Base-by-base conservation (phyloP, 139 green algal genomes). In the Chlorella vulgaris region DNA sequence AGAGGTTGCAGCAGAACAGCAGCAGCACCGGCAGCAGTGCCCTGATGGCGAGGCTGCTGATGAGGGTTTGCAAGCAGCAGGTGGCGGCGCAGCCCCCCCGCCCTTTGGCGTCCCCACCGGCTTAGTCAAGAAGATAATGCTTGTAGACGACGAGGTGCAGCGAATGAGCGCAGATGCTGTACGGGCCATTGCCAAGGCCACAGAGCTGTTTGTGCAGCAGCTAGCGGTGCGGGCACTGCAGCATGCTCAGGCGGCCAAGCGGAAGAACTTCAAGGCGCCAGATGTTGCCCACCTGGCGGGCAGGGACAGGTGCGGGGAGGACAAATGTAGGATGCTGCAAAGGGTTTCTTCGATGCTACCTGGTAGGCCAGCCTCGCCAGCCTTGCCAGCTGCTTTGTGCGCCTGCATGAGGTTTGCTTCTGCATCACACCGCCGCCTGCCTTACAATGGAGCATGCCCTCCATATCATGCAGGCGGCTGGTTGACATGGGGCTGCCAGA, bases 71-170 rank as follows among this genome's bases (percentile, higher is more conserved):
- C 43, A 62, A 38, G 63, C 81, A 69, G 67, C 51, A 33, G 31
- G 66, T 4, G 43, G 61, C 3, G 55, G 47, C 36, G 15, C 31
- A 0, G 50, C 81, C 26, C 53, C 39, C 10, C 77, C 81, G 28
- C 85, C 81, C 15, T 77, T 81, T 43, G 85, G 74, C 8, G 73
- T 94, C 18, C 90, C 91, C 7, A 55, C 85, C 24, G 84, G 81
- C 18, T n/a, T 91, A 8, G 86, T 95, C 6, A 92, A 91, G 80
- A 80, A 84, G 18, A 89, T 95, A 58, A 86, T 91, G 51, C 69
- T 68, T 6, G 26, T 77, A 26, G 91, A 95, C 58, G 33, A 65
- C 10, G 91, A 95, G 5, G 88, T 94, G 31, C 43, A 65, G 15
- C 84, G 90, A 18, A 66, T 91, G 3, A 85, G 81, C 26, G 84